Conservation (phyloP, 352 stramenopile species). For the Phytopythium kandeliae region DNA sequence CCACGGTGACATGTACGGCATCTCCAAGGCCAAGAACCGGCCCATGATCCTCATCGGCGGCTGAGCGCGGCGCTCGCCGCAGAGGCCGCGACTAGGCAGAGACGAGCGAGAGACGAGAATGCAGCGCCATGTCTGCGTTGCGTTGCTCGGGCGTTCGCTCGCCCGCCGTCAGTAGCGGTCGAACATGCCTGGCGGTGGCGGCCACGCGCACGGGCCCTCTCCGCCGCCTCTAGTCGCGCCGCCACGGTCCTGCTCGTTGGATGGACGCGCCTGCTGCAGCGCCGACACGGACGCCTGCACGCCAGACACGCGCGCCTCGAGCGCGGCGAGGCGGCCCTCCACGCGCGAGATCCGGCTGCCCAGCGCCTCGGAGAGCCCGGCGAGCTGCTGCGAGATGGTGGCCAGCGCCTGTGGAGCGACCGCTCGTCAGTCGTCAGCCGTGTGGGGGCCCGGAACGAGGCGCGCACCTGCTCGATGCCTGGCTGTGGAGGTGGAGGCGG, state of each 20-base stretch:
- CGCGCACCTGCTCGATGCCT: not conserved
- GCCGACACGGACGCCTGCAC: conserved; percentile 7
- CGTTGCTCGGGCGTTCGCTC: not conserved
- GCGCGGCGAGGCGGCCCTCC: conserved; percentile 20
- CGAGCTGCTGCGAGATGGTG: conserved; percentile 26
- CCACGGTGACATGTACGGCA: conserved; percentile 91
- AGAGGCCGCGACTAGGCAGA: too few species aligned
- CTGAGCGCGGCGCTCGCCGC: too few species aligned
- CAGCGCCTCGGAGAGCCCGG: conserved; percentile 22
- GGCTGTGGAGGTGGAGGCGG: not conserved
- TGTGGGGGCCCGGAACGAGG: not conserved
- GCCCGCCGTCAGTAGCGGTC: conserved; percentile 1
- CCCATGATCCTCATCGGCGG: conserved; percentile 98
- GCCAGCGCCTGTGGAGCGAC: conserved; percentile 8
- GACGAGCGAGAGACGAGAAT: too few species aligned
- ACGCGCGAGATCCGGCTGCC: conserved; percentile 30
- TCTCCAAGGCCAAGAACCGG: conserved; percentile 91
- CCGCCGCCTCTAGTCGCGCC: too few species aligned
- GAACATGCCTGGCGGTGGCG: conserved; percentile 1
- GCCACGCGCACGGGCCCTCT: conserved; percentile 1
- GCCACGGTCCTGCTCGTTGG: too few species aligned
- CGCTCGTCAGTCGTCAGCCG: not conserved
- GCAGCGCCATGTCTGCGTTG: too few species aligned
- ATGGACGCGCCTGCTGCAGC: conserved; percentile 1
- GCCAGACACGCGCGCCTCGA: conserved; percentile 26